Percentiles rank a stretch among this genome's conserved stretches.
These are phyloP conservation scores for Chondrus crispus DNA, from an alignment of 23 red algal species.

Conservation along the genomic window DNA sequence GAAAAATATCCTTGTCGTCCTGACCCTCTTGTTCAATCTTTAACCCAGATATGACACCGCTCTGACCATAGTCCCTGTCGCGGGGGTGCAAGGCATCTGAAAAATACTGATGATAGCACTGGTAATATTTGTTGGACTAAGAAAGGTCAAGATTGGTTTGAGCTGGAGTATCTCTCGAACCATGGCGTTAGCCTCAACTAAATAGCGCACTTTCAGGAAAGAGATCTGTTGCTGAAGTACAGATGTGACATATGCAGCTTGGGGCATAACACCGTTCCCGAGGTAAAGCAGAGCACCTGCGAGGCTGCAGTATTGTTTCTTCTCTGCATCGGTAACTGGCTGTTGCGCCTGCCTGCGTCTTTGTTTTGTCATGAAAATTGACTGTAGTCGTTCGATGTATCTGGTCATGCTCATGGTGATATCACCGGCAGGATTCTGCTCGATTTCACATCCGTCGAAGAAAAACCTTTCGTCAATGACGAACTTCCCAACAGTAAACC, in stretches of 20 bases:
- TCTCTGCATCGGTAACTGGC: not conserved
- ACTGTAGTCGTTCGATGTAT: not conserved
- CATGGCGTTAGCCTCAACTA: conserved; percentile 27
- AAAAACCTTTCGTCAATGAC: not conserved
- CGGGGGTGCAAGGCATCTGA: too few species aligned
- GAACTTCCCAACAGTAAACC: not conserved
- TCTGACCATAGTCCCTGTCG: too few species aligned
- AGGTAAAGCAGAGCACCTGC: conserved; percentile 22
- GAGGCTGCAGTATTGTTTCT: not conserved
- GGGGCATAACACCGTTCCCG: not conserved
- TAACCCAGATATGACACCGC: too few species aligned
- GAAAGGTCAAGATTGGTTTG: not conserved
- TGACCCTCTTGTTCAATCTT: too few species aligned
- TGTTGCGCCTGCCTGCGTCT: not conserved
- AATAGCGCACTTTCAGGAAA: not conserved
- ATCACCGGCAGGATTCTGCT: not conserved
- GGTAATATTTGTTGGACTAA: too few species aligned
- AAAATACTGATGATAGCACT: too few species aligned
- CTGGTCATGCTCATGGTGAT: not conserved
- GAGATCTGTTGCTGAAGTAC: not conserved
- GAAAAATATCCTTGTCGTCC: too few species aligned
- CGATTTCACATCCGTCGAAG: not conserved
- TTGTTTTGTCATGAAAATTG: not conserved
- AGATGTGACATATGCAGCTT: not conserved
- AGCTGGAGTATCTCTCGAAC: not conserved